These are phyloP conservation scores for Talaromyces sp. DNA, from an alignment of 2,329 filamentous ascomycete species.

Conservation along the genomic window DNA sequence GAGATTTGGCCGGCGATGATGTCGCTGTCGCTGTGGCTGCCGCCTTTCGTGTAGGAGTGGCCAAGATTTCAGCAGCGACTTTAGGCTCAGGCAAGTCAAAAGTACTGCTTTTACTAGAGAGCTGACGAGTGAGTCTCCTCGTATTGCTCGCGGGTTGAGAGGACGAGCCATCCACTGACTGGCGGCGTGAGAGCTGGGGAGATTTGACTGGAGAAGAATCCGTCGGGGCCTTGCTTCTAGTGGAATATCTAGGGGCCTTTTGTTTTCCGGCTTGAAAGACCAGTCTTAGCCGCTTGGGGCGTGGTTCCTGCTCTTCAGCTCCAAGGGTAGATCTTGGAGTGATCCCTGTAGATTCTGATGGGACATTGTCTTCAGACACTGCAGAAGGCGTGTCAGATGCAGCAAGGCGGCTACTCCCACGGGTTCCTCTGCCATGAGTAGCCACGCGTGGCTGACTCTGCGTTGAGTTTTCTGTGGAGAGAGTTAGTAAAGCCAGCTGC, in stretches of 20 bases:
- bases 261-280: constrained; percentile 24
- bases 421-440: background rate
- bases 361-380: constrained; percentile 8
- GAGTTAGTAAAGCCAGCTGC: background rate
- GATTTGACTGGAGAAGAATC: constrained; percentile 13
- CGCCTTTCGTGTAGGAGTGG: background rate
- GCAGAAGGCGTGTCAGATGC: background rate
- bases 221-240: constrained; percentile 25
- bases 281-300: constrained; percentile 26
- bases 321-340: constrained; percentile 1
- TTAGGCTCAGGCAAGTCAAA: background rate
- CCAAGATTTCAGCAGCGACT: background rate
- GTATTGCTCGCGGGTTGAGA: background rate
- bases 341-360: background rate
- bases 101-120: background rate
- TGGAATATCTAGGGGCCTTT: constrained; percentile 30
- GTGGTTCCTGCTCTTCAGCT: constrained; percentile 22
- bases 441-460: background rate
- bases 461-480: background rate
- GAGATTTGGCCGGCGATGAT: background rate
- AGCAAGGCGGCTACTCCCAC: constrained; percentile 1
- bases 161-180: background rate
- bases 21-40: background rate
- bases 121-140: background rate
- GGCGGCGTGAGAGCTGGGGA: constrained; percentile 4